Conservation (phyloP, 169 alveolate genomes). For the Amoebophrya sp. region DNA sequence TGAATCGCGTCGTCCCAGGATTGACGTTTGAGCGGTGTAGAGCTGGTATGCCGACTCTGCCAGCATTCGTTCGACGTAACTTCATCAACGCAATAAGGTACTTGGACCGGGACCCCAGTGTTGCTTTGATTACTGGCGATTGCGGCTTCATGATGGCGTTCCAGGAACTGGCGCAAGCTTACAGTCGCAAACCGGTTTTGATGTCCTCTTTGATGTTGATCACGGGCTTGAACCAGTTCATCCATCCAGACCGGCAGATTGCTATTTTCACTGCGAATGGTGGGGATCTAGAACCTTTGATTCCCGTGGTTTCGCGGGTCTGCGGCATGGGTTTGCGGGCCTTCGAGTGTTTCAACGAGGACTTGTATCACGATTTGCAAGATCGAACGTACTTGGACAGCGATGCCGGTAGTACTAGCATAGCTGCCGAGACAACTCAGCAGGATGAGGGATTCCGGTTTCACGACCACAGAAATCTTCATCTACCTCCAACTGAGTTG, state of each 20-base stretch:
- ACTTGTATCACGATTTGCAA: too few relatives aligned
- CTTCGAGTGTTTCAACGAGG: too few relatives aligned
- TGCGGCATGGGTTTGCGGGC: constrained; percentile 2
- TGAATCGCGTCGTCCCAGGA: neutral
- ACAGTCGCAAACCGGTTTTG: neutral
- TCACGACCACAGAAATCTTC: too few relatives aligned
- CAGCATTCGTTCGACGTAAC: neutral
- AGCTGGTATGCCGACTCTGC: neutral
- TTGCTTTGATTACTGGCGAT: neutral
- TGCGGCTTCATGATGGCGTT: constrained; percentile 18
- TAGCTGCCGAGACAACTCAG: too few relatives aligned
- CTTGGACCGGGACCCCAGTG: neutral
- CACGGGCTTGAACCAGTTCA: constrained; percentile 13
- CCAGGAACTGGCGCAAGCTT: constrained; percentile 21
- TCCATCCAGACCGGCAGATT: neutral
- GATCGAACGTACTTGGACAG: too few relatives aligned
- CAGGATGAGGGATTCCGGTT: too few relatives aligned
- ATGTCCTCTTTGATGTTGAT: neutral
- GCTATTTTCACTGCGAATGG: neutral
- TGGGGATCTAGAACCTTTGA: neutral
- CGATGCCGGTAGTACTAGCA: too few relatives aligned
- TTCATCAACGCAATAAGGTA: neutral
- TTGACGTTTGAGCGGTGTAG: neutral
- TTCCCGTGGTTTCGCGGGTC: neutral
- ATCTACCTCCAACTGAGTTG: too few relatives aligned